A percentile compares a stretch with the other conserved stretches of the same genome.
These are phyloP conservation scores for Metarhizium sp. DNA, from an alignment of 2,329 filamentous ascomycete genomes.

Conservation along the genomic window DNA sequence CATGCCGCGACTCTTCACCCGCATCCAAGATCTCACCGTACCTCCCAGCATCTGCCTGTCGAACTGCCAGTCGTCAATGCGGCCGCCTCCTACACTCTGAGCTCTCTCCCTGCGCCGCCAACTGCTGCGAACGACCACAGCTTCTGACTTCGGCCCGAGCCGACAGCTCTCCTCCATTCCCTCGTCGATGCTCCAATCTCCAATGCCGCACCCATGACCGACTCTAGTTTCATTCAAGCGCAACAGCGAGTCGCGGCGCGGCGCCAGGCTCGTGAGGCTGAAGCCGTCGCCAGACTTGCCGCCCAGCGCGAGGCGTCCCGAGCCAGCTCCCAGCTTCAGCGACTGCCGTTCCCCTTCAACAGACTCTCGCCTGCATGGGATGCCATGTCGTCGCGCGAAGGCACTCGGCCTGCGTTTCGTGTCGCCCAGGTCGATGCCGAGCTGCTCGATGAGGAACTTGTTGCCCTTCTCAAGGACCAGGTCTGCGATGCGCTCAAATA, in stretches of 20 bases:
- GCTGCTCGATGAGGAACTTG: slow-evolving; percentile 83
- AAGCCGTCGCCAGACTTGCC: slow-evolving; percentile 47
- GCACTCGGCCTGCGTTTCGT: slow-evolving; percentile 76
- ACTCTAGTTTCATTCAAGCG: slow-evolving; percentile 72
- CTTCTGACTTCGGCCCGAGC: neutral
- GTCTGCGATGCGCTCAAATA: slow-evolving; percentile 84
- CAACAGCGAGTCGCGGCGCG: slow-evolving; percentile 79
- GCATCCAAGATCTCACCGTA: no score
- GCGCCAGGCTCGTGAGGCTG: slow-evolving; percentile 64
- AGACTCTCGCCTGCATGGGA: slow-evolving; percentile 57
- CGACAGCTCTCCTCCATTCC: neutral
- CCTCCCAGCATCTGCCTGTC: no score
- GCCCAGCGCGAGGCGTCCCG: slow-evolving; percentile 41
- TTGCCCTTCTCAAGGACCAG: slow-evolving; percentile 76
- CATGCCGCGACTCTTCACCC: no score
- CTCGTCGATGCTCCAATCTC: neutral
- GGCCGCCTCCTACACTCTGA: neutral
- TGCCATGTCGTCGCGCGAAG: slow-evolving; percentile 61
- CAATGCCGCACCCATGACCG: slow-evolving; percentile 34
- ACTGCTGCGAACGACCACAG: neutral
- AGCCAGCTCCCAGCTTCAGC: slow-evolving; percentile 44
- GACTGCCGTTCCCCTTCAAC: slow-evolving; percentile 55
- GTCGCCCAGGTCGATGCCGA: slow-evolving; percentile 96
- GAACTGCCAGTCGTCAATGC: no score
- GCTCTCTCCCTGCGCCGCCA: neutral